Evolutionary conservation across 768 basidiomycete genomes (phyloP).

Genomic region (Suillus luteus): DNA sequence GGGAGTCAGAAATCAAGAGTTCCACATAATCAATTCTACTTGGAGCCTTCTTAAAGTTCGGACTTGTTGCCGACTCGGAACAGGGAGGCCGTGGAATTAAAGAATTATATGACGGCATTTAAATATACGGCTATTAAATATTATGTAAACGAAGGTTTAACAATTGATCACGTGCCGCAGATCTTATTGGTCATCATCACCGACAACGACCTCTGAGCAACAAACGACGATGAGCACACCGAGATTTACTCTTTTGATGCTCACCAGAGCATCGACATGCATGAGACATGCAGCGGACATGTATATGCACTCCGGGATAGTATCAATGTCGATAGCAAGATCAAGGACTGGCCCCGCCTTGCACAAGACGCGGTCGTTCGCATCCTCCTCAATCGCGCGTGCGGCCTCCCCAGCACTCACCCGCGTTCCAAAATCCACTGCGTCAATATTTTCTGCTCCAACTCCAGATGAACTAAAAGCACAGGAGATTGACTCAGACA

Average conservation of each 20-base stretch:
- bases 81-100: background rate
- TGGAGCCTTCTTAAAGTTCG: background rate
- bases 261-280: background rate
- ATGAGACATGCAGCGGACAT: background rate
- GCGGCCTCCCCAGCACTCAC: background rate
- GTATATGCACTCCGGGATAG: background rate
- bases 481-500: conserved; percentile 65
- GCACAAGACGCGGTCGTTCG: background rate
- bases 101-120: background rate
- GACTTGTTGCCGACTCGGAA: background rate
- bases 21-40: background rate
- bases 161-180: background rate
- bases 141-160: too few relatives aligned
- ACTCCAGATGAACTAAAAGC: conserved; percentile 54
- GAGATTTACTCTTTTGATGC: background rate
- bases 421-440: background rate
- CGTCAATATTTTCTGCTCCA: conserved; percentile 34
- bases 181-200: background rate
- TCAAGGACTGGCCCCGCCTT: background rate
- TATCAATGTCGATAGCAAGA: background rate
- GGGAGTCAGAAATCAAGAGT: background rate
- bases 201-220: background rate
- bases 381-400: background rate
- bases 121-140: too few relatives aligned
- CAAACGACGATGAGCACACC: conserved; percentile 8